A percentile compares a stretch with the other conserved stretches of the same genome.
Evolutionary conservation across 768 basidiomycete genomes (phyloP).

Genomic region (Zangia roseola): DNA sequence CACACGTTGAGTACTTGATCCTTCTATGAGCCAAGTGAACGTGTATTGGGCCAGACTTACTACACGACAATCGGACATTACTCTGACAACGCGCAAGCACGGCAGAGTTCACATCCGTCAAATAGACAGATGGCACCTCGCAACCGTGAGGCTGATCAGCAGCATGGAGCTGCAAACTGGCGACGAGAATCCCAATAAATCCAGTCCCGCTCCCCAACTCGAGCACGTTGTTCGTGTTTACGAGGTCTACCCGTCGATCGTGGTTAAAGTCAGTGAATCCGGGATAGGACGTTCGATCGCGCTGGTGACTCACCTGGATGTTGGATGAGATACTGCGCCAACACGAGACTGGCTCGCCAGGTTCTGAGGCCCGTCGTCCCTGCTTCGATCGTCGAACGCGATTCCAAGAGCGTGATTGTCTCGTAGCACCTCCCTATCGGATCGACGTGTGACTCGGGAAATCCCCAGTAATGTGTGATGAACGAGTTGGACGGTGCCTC

Average conservation of each 20-base stretch:
- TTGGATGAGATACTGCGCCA: conserved; percentile 58
- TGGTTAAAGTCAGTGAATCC: neutral
- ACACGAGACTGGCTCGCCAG: conserved; percentile 69
- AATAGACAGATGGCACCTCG: conserved; percentile 33
- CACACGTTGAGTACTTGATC: neutral
- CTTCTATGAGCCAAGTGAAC: neutral
- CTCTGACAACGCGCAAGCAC: conserved; percentile 60
- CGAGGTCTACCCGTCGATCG: neutral
- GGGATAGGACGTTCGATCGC: neutral
- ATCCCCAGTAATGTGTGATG: conserved; percentile 63
- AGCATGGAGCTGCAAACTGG: conserved; percentile 47
- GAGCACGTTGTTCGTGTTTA: conserved; percentile 46
- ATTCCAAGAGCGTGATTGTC: conserved; percentile 65
- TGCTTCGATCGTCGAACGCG: conserved; percentile 66
- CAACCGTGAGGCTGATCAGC: neutral
- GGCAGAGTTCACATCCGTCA: conserved; percentile 65
- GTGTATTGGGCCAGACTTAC: conserved; percentile 40
- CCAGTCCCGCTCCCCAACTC: conserved; percentile 79
- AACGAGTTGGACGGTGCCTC: conserved; percentile 46
- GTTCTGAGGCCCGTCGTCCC: conserved; percentile 82
- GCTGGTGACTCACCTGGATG: conserved; percentile 48
- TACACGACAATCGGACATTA: conserved; percentile 65
- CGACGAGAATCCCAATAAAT: conserved; percentile 66
- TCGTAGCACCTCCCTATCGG: conserved; percentile 27
- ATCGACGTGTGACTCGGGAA: neutral